Conservation (phyloP, 345 rosid genomes). For the Citrus glauca region DNA sequence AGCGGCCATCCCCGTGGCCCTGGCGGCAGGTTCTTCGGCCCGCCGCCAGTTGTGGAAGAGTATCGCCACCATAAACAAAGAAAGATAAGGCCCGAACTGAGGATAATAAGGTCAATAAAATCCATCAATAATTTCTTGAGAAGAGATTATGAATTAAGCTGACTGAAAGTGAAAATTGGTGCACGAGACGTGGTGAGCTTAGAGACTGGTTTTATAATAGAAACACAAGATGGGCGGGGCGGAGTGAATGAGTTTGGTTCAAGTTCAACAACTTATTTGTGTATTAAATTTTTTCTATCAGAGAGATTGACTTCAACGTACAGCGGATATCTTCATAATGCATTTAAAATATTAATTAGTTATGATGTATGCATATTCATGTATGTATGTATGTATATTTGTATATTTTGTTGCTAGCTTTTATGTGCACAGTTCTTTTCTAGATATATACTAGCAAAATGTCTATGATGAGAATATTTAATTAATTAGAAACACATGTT, state of each 20-base stretch:
- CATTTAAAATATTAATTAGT: no score
- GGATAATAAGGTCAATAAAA: conserved; percentile 44
- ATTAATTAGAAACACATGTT: no score
- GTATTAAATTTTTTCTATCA: conserved; percentile 2
- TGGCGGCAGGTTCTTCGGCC: conserved; percentile 56
- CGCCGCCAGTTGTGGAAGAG: conserved; percentile 13
- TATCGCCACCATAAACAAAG: conserved; percentile 56
- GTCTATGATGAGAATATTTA: no score
- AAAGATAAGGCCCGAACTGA: conserved; percentile 36
- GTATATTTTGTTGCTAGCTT: neutral
- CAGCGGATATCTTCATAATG: neutral
- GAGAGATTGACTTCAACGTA: neutral
- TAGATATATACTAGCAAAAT: no score
- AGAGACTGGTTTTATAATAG: neutral
- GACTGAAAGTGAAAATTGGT: neutral
- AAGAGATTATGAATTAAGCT: neutral
- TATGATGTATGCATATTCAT: no score
- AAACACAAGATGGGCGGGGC: neutral
- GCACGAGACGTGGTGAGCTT: neutral
- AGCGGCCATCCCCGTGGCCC: conserved; percentile 91
- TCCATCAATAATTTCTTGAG: conserved; percentile 36
- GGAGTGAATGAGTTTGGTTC: conserved; percentile 16
- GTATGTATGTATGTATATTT: neutral
- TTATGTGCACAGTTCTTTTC: no score
- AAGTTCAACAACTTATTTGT: conserved; percentile 6